Evolutionary conservation across 2,329 filamentous ascomycete genomes (phyloP).

Genomic region (Purpureocillium takamizusanense): DNA sequence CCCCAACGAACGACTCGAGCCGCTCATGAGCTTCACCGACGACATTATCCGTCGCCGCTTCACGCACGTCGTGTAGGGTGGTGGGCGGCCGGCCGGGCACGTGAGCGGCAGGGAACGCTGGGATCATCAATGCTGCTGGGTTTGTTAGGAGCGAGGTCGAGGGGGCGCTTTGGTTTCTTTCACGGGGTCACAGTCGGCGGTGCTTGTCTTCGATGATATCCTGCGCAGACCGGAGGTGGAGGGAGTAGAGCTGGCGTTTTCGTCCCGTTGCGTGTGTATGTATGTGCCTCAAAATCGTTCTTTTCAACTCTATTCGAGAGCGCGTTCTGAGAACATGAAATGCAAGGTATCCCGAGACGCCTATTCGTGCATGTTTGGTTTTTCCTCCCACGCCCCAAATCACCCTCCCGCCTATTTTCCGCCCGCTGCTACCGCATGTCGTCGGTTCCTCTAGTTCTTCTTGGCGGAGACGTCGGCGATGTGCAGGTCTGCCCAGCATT

Average conservation of each 20-base stretch:
- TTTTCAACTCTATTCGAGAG: constrained; percentile 28
- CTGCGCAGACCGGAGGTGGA: no score
- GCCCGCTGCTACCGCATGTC: neutral
- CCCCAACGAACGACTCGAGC: constrained; percentile 21
- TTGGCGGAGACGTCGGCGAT: constrained; percentile 47
- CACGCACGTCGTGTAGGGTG: constrained; percentile 13
- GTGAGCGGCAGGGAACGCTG: no score
- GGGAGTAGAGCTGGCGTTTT: no score
- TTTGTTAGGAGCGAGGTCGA: no score
- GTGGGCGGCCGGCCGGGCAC: no score
- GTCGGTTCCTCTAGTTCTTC: constrained; percentile 34
- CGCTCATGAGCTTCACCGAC: constrained; percentile 12
- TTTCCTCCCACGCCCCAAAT: constrained; percentile 19
- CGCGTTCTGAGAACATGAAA: constrained; percentile 34
- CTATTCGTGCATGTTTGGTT: constrained; percentile 33
- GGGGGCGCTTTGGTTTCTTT: no score
- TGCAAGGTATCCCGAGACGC: constrained; percentile 49
- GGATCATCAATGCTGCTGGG: no score
- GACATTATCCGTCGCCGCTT: constrained; percentile 13
- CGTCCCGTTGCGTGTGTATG: neutral
- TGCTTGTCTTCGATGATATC: neutral
- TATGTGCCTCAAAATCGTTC: constrained; percentile 23
- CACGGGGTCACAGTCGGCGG: no score
- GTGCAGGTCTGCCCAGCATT: constrained; percentile 31
- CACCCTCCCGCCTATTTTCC: constrained; percentile 8